Conservation (phyloP, 208 protist species). For the Trypanosoma congolense region DNA sequence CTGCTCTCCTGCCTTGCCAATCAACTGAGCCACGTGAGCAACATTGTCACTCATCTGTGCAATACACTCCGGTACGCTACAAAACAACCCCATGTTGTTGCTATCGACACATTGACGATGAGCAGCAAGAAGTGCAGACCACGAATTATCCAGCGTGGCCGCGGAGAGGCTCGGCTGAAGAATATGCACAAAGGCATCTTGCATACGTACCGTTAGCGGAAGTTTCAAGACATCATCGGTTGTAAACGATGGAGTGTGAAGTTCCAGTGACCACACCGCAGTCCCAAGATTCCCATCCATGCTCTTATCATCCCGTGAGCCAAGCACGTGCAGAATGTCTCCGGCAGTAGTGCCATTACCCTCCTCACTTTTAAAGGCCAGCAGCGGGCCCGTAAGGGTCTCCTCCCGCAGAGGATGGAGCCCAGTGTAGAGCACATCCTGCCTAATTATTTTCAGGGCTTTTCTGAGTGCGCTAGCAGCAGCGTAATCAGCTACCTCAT, state of each 20-base stretch:
- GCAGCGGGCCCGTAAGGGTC: slow-evolving; percentile 31
- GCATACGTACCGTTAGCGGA: slow-evolving; percentile 22
- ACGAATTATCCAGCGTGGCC: slow-evolving; percentile 3
- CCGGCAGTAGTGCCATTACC: slow-evolving; percentile 14
- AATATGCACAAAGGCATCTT: slow-evolving; percentile 27
- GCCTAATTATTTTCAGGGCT: slow-evolving; percentile 35
- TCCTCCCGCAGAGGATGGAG: slow-evolving; percentile 55
- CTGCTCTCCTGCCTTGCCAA: slow-evolving; percentile 23
- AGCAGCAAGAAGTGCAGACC: slow-evolving; percentile 15
- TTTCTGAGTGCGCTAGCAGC: slow-evolving; percentile 25
- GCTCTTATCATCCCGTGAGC: neutral
- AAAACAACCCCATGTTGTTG: slow-evolving; percentile 13
- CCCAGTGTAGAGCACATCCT: slow-evolving; percentile 40
- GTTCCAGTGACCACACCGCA: slow-evolving; percentile 34
- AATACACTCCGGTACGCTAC: slow-evolving; percentile 19
- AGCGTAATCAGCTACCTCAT: slow-evolving; percentile 23
- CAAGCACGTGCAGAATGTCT: slow-evolving; percentile 6
- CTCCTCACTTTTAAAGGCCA: slow-evolving; percentile 23
- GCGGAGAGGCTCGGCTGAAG: slow-evolving; percentile 15
- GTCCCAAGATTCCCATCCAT: slow-evolving; percentile 8
- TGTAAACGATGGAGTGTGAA: slow-evolving; percentile 18
- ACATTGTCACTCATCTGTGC: slow-evolving; percentile 12
- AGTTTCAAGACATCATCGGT: slow-evolving; percentile 37
- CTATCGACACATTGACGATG: slow-evolving; percentile 16
- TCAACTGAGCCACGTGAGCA: slow-evolving; percentile 21